Base-by-base conservation (phyloP, 306 rosid species). In the Lathyrus tuberosus region DNA sequence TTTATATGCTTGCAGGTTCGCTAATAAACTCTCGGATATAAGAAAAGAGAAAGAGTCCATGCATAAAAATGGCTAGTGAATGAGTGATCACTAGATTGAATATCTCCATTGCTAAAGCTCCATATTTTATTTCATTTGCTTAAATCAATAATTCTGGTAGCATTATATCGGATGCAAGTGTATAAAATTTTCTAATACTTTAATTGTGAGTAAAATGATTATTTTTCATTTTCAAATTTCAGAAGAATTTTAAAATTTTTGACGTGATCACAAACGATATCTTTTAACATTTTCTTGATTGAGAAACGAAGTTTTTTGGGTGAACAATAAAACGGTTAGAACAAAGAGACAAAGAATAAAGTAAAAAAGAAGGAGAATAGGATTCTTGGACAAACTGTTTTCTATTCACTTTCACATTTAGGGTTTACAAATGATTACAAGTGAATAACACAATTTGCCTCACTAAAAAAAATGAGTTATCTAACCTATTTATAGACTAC, bases 1-100 rank as follows among this genome's bases (percentile, higher is more conserved):
- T 20, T 57, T 38, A 16, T 15, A 42, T 75, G 18, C 22, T 61
- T 49, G 74, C 57, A 86, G 91, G 72, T 82, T 84, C 75, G 91
- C 88, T 2, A 69, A 69, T 26, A 33, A 13, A 44, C 88, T 86
- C 40, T 82, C 84, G 0, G 54, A 77, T 0, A 82, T 76, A 61
- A 79, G 62, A 70, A 86, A 84, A 40, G 41, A 33, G 33, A 70
- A 76, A 44, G 65, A 75, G 14, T 53, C 62, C 5, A 74, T 60
- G 0, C 16, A 51, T 35, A 24, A 44, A 26, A 8, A 63, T 57
- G 71, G 46, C 65, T 47, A 43, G 22, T 47, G 54, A 65, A 37
- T 38, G 57, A 44, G 20, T 12, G 15, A 35, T 35, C 9, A 53
- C 58, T 10, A 42, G 30, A n/a, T 20, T 37, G 62, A 38, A 62